A percentile compares a stretch with the other conserved stretches of the same genome.
Evolutionary conservation across 352 stramenopile genomes (phyloP).

Genomic region (Globisporangium sylvaticum): DNA sequence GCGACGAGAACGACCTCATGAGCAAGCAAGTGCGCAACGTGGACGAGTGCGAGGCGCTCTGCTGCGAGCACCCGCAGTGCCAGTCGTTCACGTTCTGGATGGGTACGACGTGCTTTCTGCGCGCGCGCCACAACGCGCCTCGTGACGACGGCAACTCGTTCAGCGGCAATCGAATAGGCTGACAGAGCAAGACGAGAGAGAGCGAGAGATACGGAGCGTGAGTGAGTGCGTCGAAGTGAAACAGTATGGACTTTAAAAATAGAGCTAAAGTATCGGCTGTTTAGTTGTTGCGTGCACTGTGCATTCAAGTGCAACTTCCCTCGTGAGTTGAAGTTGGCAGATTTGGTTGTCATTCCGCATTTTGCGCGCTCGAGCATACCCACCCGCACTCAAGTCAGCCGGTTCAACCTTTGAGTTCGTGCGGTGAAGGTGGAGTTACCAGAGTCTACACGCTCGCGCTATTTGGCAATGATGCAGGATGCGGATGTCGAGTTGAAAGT

Average conservation of each 20-base stretch:
- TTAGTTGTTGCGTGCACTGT: slow-evolving; percentile 26
- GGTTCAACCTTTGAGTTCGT: slow-evolving; percentile 6
- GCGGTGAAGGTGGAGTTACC: not conserved
- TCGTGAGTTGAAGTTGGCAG: slow-evolving; percentile 31
- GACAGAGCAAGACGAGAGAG: not conserved
- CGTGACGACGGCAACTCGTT: slow-evolving; percentile 53
- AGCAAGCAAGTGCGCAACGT: slow-evolving; percentile 44
- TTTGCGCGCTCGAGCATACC: slow-evolving; percentile 6
- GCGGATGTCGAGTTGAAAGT: not conserved
- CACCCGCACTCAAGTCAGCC: not conserved
- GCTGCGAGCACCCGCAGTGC: slow-evolving; percentile 54
- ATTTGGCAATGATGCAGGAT: not conserved
- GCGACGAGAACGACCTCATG: slow-evolving; percentile 59
- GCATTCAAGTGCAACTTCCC: slow-evolving; percentile 16
- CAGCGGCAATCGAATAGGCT: slow-evolving; percentile 41
- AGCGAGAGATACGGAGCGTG: slow-evolving; percentile 15
- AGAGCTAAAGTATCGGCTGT: slow-evolving; percentile 11
- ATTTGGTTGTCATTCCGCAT: slow-evolving; percentile 9
- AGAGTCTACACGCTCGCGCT: not conserved
- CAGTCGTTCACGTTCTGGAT: slow-evolving; percentile 73
- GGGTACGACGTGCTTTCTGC: slow-evolving; percentile 65
- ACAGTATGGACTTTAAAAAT: not conserved
- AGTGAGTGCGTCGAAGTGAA: not conserved
- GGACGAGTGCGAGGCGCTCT: slow-evolving; percentile 64
- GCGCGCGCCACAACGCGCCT: slow-evolving; percentile 32